Conservation (phyloP, 345 rosid genomes). For the Corymbia maculata region DNA sequence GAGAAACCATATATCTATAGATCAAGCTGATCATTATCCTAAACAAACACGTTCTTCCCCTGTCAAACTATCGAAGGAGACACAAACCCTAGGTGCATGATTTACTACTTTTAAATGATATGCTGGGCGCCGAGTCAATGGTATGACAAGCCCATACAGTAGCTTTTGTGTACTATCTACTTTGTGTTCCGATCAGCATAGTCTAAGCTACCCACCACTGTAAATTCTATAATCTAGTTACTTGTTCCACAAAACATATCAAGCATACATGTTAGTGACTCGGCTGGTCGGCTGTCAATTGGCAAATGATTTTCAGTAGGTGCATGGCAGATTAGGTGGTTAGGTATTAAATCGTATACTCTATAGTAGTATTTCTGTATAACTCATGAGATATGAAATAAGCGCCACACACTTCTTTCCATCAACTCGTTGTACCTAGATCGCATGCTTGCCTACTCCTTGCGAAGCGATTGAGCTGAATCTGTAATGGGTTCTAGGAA, state of each 20-base stretch:
- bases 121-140: background rate
- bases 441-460: background rate
- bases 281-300: background rate
- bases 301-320: background rate
- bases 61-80: background rate
- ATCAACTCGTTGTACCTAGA: background rate
- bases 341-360: no score
- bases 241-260: background rate
- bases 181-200: background rate
- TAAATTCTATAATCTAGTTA: background rate
- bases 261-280: background rate
- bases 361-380: background rate
- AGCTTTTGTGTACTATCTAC: background rate
- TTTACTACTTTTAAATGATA: background rate
- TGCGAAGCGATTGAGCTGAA: background rate
- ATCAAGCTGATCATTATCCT: background rate
- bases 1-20: background rate
- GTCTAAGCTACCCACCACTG: background rate
- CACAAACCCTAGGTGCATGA: background rate
- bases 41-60: background rate
- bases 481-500: background rate
- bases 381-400: background rate
- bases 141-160: background rate
- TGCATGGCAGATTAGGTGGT: background rate
- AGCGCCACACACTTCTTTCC: background rate